Evolutionary conservation across 2,329 filamentous ascomycete species (phyloP), one percentile per base, ranked within the genome.

Genomic region (Aspergillus novofumigatus): DNA sequence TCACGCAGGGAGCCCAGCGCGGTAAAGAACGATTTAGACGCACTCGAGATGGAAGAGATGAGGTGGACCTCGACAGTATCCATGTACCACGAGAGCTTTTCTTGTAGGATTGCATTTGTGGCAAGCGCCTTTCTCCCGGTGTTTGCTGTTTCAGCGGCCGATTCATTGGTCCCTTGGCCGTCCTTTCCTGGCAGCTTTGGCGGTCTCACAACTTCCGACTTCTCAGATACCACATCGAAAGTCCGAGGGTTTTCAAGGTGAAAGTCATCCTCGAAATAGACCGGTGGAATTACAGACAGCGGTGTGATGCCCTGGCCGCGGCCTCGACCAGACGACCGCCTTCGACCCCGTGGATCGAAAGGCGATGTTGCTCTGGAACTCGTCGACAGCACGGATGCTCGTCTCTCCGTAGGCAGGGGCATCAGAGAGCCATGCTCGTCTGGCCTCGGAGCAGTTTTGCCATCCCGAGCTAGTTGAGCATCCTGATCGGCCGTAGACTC

Each of bases 41-140:
- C 94, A 0, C 90, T 92, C 2, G 93, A 97, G 61, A 99, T 99
- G 0, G 92, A 96, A 32, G 91, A 91, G 65, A 99, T 97, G 7
- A 99, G 80, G 71, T 99, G 94, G 54, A 99, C 91, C 72, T 99
- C 94, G 23, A 99, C 92, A 0, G 94, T 99, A 72, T 99, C 94
- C 92, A 99, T 96, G 73, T 99, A 99, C 94, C 94, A 99, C 0
- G 94, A 97, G 11, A 99, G 80, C 75, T 99, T 99, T 75, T 99
- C 94, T 72, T 99, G 94, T 38, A 99, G 75, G 57, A 99, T 99
- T 0, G 94, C 94, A 75, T 99, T 99, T 0, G 92, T 97, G 7
- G 93, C 93, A 28, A 99, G 80, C 1, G 91, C 90, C 72, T 97
- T 97, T 59, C 93, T 85, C 8, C 80, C 80, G 11, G 77, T 75